Evolutionary conservation across 176 grass and related monocot genomes (phyloP), one percentile per base, ranked within the genome.

Genomic region (Carex kokanica): DNA sequence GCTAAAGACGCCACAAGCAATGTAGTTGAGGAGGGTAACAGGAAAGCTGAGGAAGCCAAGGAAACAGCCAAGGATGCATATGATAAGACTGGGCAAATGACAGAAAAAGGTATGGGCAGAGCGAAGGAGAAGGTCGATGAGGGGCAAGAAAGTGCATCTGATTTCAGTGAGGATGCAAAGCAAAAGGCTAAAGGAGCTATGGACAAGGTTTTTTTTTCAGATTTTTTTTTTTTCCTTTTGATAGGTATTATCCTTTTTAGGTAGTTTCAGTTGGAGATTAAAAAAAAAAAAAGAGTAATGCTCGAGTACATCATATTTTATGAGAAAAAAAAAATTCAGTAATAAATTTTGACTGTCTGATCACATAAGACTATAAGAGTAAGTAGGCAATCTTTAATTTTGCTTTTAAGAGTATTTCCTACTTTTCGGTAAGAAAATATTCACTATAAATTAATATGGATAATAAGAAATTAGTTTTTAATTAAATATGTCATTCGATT

Each of bases 21-120:
- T 78, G 15, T 86, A 66, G 69, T 73, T 1, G 55, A 87, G 27
- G 56, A 87, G 51, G 86, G 86, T 18, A 84, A 88, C 61, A 72
- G 40, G 45, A 82, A 66, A 67, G 83, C 77, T 2, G 88, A 88
- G 18, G 21, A 84, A 20, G 81, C 87, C 6, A 87, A 85, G 64
- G 61, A 58, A 40, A 69, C 27, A 53, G 8, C 38, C 41, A 27
- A 66, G 25, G 61, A 82, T 63, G n/a, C 80, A 4, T 12, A 66
- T 31, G 41, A 82, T 17, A 63, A 64, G 45, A 29, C 60, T 3
- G 21, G 60, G 0, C 11, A 82, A 25, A 82, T 67, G 80, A 25
- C 32, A 5, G 40, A 82, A 27, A n/a, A 82, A 51, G 67, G 52
- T 53, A 60, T 17, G 55, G 31, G 21, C 36, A 60, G 13, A 65